Conservation (phyloP, 371 early-diverging fungal species). For the Gilbertella persicaria region DNA sequence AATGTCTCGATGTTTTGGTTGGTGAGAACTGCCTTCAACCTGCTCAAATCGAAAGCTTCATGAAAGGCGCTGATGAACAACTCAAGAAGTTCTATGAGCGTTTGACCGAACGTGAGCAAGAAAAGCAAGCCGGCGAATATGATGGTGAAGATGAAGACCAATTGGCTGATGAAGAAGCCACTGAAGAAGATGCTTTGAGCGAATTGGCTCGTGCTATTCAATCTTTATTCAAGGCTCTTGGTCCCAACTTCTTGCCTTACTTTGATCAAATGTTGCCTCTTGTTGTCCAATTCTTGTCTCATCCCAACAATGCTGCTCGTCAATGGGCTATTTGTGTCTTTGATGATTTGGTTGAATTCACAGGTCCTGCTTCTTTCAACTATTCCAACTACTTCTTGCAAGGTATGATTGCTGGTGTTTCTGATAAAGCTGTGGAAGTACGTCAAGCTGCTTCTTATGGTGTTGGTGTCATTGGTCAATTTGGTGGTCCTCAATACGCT, state of each 20-base stretch:
- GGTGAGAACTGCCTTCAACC: conserved; percentile 64
- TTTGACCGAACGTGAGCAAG: conserved; percentile 70
- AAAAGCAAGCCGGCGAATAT: conserved; percentile 73
- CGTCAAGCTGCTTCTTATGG: conserved; percentile 94
- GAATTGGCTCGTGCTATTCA: conserved; percentile 80
- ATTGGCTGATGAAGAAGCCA: conserved; percentile 77
- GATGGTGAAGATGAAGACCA: conserved; percentile 92
- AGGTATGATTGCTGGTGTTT: conserved; percentile 61
- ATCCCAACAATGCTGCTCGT: conserved; percentile 69
- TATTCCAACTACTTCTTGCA: conserved; percentile 77
- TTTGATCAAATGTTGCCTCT: conserved; percentile 80
- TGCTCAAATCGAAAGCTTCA: conserved; percentile 66
- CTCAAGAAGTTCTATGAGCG: conserved; percentile 71
- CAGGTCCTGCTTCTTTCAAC: conserved; percentile 76
- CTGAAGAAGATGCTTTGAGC: conserved; percentile 79
- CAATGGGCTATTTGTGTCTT: conserved; percentile 91
- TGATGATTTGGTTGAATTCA: conserved; percentile 89
- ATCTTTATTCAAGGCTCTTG: conserved; percentile 71
- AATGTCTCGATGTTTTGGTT: conserved; percentile 71
- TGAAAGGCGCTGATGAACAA: conserved; percentile 66
- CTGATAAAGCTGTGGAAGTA: conserved; percentile 71
- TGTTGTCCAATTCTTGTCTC: conserved; percentile 61
- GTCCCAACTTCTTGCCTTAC: conserved; percentile 70
- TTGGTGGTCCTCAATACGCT: conserved; percentile 78
- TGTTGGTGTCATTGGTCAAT: conserved; percentile 84